phyloP scores from a whole-genome alignment of 768 basidiomycete species.

The Boletus reticuloceps region DNA sequence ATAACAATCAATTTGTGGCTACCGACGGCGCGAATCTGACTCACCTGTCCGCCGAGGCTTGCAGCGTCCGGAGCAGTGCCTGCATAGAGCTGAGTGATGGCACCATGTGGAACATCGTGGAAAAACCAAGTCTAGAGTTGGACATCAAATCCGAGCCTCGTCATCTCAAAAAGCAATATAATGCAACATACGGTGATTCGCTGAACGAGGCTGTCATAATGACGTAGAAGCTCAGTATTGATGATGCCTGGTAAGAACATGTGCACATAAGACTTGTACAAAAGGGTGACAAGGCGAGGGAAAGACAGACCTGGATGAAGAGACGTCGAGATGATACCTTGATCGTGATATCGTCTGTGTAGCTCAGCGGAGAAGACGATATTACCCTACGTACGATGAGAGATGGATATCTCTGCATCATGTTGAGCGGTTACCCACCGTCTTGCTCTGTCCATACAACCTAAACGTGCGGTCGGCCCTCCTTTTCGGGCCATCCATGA shows the following conservation, averaged over 20 bases:
- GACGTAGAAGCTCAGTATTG: conserved; percentile 1
- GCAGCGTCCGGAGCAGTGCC: conserved; percentile 3
- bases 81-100: conserved; percentile 10
- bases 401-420: no score
- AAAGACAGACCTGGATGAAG: conserved; percentile 40
- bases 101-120: neutral
- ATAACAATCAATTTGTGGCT: neutral
- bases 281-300: neutral
- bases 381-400: conserved; percentile 34
- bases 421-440: neutral
- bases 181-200: neutral
- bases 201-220: neutral
- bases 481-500: conserved; percentile 38
- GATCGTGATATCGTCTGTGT: conserved; percentile 41
- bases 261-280: neutral
- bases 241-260: conserved; percentile 2
- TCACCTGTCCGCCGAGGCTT: conserved; percentile 4
- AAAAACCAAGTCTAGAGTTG: neutral
- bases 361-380: conserved; percentile 45
- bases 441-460: conserved; percentile 31
- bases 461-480: conserved; percentile 15
- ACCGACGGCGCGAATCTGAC: neutral
- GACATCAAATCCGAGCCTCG: no score
- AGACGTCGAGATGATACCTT: conserved; percentile 43
- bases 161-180: neutral